These are phyloP conservation scores for Talaromyces funiculosus DNA, from an alignment of 2,329 filamentous ascomycete species.

Conservation along the genomic window DNA sequence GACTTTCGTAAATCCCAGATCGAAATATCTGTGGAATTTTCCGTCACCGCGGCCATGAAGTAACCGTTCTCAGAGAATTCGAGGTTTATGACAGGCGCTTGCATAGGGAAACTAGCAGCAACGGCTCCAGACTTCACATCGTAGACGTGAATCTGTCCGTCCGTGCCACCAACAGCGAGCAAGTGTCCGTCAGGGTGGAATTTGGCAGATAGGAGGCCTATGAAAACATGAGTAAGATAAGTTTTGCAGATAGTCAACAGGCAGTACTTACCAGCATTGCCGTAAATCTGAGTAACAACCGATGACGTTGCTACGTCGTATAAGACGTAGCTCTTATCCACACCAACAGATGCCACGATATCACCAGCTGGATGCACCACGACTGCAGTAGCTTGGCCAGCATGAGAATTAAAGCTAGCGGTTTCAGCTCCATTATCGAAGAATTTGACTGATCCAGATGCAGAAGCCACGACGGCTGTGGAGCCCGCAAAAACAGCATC, in stretches of 20 bases:
- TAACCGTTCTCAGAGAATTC: conserved; percentile 95
- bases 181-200: conserved; percentile 98
- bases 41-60: conserved; percentile 80
- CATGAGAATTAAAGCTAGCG: conserved; percentile 71
- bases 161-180: conserved; percentile 73
- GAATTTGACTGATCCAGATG: conserved; percentile 72
- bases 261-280: conserved; percentile 62
- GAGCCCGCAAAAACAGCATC: conserved; percentile 54
- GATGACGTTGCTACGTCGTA: conserved; percentile 69
- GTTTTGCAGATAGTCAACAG: not conserved
- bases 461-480: conserved; percentile 66
- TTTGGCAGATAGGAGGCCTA: conserved; percentile 67
- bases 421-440: conserved; percentile 67
- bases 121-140: conserved; percentile 74
- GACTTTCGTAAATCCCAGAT: conserved; percentile 91
- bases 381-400: conserved; percentile 71
- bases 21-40: conserved; percentile 70
- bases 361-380: conserved; percentile 76
- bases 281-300: conserved; percentile 71
- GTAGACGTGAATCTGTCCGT: conserved; percentile 81
- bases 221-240: conserved; percentile 18
- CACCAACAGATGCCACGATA: conserved; percentile 78
- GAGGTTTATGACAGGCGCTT: conserved; percentile 65
- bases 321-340: conserved; percentile 86
- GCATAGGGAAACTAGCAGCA: conserved; percentile 65